phyloP scores from a whole-genome alignment of 371 early-diverging fungal genomes.

The Lichtheimia ornata region DNA sequence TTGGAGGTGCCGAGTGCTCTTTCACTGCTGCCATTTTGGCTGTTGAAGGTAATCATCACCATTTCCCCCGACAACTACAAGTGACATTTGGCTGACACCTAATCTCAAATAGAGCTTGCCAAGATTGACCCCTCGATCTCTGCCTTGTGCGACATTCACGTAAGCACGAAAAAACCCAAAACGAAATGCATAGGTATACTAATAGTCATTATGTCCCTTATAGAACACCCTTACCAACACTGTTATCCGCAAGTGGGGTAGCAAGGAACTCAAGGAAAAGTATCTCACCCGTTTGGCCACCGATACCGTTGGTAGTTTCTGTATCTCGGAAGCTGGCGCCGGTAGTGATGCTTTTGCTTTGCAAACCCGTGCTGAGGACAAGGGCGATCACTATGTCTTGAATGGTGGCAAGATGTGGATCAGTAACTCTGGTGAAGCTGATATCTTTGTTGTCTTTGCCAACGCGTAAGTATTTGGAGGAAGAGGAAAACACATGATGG shows the following conservation, averaged over 20 bases:
- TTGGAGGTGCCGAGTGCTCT: slow-evolving; percentile 84
- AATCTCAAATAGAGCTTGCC: slow-evolving; percentile 72
- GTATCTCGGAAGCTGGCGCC: slow-evolving; percentile 91
- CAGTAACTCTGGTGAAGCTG: slow-evolving; percentile 87
- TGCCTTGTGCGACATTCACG: slow-evolving; percentile 95
- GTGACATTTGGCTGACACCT: neutral
- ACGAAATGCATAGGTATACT: neutral
- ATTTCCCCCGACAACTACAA: too few relatives aligned
- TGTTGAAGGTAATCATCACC: slow-evolving; percentile 68
- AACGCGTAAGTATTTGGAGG: slow-evolving; percentile 61
- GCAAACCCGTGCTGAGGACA: slow-evolving; percentile 88
- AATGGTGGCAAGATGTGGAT: slow-evolving; percentile 95
- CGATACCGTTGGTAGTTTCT: slow-evolving; percentile 91
- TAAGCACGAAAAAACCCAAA: slow-evolving; percentile 22
- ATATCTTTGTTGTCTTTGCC: slow-evolving; percentile 96
- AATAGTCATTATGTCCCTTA: neutral
- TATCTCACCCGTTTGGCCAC: slow-evolving; percentile 87
- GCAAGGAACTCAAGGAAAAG: slow-evolving; percentile 73
- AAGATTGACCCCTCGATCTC: slow-evolving; percentile 93
- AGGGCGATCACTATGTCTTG: slow-evolving; percentile 89
- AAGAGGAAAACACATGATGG: neutral
- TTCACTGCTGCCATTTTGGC: slow-evolving; percentile 91
- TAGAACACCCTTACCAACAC: slow-evolving; percentile 95
- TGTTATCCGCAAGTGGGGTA: slow-evolving; percentile 84
- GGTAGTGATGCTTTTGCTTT: slow-evolving; percentile 98